A percentile compares a stretch with the other conserved stretches of the same genome.
Conservation (phyloP, 306 rosid species). For the Inga leiocalycina region DNA sequence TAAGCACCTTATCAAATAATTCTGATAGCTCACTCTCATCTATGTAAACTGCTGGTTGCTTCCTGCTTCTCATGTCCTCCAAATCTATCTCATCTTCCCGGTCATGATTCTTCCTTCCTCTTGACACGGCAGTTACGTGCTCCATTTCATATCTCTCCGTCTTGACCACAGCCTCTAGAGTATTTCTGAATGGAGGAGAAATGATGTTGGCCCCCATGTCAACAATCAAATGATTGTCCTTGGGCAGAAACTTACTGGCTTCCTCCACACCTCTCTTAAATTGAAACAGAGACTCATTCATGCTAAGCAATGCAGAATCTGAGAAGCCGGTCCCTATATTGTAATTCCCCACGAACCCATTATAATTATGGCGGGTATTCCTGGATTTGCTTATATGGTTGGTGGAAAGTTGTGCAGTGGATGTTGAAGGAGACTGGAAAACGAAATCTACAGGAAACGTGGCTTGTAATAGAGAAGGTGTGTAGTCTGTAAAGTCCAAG, state of each 20-base stretch:
- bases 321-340: conserved; percentile 21
- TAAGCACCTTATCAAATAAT: conserved; percentile 54
- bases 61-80: conserved; percentile 52
- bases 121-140: background rate
- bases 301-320: conserved; percentile 26
- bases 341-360: conserved; percentile 33
- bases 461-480: conserved; percentile 27
- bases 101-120: conserved; percentile 43
- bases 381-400: background rate
- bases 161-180: conserved; percentile 22
- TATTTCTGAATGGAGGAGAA: conserved; percentile 16
- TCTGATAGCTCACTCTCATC: conserved; percentile 59
- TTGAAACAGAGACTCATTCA: conserved; percentile 41
- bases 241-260: conserved; percentile 57
- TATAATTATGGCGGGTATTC: background rate
- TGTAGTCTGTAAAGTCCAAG: conserved; percentile 21
- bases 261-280: conserved; percentile 56
- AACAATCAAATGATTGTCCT: conserved; percentile 18
- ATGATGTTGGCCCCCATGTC: background rate
- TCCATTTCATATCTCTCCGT: conserved; percentile 41
- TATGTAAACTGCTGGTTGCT: conserved; percentile 39
- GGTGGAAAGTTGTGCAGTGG: conserved; percentile 21
- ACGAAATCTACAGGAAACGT: conserved; percentile 33
- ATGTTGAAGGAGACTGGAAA: conserved; percentile 34
- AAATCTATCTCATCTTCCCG: conserved; percentile 38